Percentiles rank a stretch among this genome's conserved stretches.
Conservation (phyloP, 495 filamentous ascomycete species). For the Podospora australis region DNA sequence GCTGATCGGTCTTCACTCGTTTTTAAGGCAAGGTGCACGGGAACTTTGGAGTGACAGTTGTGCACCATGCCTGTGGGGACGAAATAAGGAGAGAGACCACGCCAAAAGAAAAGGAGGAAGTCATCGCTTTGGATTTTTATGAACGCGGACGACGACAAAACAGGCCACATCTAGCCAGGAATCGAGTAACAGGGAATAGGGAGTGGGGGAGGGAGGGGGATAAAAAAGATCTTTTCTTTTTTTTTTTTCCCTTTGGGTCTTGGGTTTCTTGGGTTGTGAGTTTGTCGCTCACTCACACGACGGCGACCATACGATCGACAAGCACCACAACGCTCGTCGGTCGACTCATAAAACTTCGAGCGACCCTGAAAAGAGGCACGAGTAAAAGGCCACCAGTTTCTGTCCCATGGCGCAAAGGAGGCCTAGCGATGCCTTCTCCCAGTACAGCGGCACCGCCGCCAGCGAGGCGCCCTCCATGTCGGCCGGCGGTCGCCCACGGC, state of each 20-base stretch:
- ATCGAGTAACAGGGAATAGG: constrained; percentile 3
- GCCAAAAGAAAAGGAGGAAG: constrained; percentile 15
- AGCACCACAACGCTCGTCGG: too few relatives aligned
- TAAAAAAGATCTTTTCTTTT: too few relatives aligned
- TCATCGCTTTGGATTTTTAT: constrained; percentile 5
- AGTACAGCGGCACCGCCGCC: constrained; percentile 21
- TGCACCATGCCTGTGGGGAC: constrained; percentile 16
- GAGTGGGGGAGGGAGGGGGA: constrained; percentile 13
- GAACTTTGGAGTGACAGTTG: too few relatives aligned
- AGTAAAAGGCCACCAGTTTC: constrained; percentile 5
- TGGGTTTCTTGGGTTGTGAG: too few relatives aligned
- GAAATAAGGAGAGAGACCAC: constrained; percentile 14
- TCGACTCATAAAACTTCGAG: too few relatives aligned
- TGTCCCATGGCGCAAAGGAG: constrained; percentile 25
- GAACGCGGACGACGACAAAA: constrained; percentile 2
- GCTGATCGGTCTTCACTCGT: background rate
- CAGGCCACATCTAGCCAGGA: background rate
- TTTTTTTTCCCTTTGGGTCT: too few relatives aligned
- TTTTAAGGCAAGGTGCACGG: constrained; percentile 9
- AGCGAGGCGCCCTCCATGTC: constrained; percentile 18
- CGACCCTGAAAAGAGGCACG: background rate
- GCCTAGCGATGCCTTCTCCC: constrained; percentile 29
- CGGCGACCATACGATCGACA: constrained; percentile 4
- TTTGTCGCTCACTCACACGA: too few relatives aligned
- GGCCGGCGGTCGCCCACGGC: constrained; percentile 20